Evolutionary conservation across 73 alveolate species (phyloP), one percentile per base, ranked within the genome.

Genomic region (Paraurostyla sp.): DNA sequence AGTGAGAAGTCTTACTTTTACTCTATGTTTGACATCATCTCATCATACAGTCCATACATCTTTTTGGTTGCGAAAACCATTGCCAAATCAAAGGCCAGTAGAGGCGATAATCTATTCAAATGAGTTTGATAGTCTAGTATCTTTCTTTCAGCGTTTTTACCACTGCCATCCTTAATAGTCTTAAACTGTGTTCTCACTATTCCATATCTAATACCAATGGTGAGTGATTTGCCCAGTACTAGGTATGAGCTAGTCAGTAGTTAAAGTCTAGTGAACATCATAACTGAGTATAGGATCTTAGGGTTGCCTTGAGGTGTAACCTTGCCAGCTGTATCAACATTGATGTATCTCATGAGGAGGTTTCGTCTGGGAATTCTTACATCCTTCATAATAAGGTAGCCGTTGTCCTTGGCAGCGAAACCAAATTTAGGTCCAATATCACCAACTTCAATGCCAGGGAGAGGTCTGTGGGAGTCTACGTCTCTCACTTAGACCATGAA

Each of bases 341-440:
- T 86, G 3, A 92, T 90, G 58, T 89, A 94, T 32, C 94, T 85
- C 82, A 75, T 78, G 23, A 96, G 95, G 96, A 96, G 90, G 71
- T 87, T 76, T 1, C 85, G 84, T 91, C 95, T 94, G 0, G 99
- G 99, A 30, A 96, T 92, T 71, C 98, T 89, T 29, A 91, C 92
- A 68, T 96, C 83, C n/a, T 85, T 90, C 48, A 96, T 76, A 38
- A 83, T 71, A 65, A 87, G 63, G 83, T 89, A 96, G 71, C 99
- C 99, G 83, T 94, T 96, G 83, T 96, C 99, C 45, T 94, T 94
- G 7, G 93, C 60, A 36, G 68, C 41, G 73, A 83, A 88, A 46
- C 99, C 99, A 54, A 81, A 78, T 56, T 96, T 96, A 18, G 97
- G 94, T 0, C 99, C 99, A 58, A 94, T 92, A 76, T 96, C 99